Conservation (phyloP, 2,329 filamentous ascomycete species). For the Cladosporium oxysporum region DNA sequence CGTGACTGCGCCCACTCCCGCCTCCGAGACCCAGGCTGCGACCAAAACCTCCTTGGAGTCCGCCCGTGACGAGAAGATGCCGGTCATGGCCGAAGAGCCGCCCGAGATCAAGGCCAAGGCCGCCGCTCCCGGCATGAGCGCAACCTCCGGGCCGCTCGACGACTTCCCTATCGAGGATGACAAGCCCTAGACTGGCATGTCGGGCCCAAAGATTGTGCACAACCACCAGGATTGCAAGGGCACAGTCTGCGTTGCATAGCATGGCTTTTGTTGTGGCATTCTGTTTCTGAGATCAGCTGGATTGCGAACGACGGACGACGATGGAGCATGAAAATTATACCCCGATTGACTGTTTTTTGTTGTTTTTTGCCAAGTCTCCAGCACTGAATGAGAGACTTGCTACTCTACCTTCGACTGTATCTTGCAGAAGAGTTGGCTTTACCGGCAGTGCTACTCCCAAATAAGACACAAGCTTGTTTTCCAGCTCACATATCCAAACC, state of each 20-base stretch:
- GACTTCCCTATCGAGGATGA: conserved; percentile 27
- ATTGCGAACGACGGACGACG: background rate
- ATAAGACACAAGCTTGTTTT: background rate
- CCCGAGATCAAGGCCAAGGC: conserved; percentile 24
- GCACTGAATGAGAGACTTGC: background rate
- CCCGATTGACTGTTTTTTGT: conserved; percentile 3
- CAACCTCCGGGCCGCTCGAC: conserved; percentile 36
- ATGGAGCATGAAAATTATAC: conserved; percentile 16
- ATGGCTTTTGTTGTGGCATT: background rate
- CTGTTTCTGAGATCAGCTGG: background rate
- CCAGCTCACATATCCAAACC: background rate
- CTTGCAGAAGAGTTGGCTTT: background rate
- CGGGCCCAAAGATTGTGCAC: background rate
- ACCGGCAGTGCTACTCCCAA: background rate
- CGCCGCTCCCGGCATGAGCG: conserved; percentile 35
- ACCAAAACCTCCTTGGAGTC: conserved; percentile 21
- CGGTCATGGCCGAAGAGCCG: conserved; percentile 26
- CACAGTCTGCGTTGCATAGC: too few species aligned
- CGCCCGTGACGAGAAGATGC: conserved; percentile 31
- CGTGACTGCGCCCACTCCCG: background rate
- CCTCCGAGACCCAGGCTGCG: conserved; percentile 18
- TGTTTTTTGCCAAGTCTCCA: background rate
- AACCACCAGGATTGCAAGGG: background rate
- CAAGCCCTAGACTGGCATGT: conserved; percentile 8
- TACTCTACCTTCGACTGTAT: background rate